These are phyloP conservation scores for Venturia oleaginea DNA, from an alignment of 2,329 filamentous ascomycete species.

Conservation along the genomic window DNA sequence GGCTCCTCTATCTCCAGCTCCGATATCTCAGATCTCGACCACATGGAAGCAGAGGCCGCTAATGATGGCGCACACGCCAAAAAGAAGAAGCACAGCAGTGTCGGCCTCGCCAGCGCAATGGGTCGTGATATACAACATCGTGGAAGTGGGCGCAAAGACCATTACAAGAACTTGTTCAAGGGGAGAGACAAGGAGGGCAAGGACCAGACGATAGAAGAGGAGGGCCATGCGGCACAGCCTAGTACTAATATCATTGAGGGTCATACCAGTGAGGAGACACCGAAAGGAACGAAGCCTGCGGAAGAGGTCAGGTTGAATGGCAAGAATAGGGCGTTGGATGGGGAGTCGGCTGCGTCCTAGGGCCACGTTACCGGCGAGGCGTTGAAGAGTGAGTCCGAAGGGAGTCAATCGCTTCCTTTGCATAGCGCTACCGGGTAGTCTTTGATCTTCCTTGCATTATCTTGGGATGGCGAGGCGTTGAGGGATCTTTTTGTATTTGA, in stretches of 20 bases:
- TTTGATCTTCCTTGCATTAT: neutral
- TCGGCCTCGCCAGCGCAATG: neutral
- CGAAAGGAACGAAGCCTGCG: neutral
- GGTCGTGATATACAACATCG: neutral
- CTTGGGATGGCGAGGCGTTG: neutral
- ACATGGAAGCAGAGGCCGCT: slow-evolving; percentile 14
- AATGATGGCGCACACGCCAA: neutral
- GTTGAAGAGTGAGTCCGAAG: neutral
- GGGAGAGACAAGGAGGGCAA: neutral
- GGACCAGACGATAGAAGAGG: neutral
- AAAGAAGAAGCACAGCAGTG: neutral
- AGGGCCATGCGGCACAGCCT: neutral
- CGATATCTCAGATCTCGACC: slow-evolving; percentile 50
- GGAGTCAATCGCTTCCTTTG: slow-evolving; percentile 2
- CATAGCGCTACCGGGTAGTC: neutral
- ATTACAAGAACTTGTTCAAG: slow-evolving; percentile 4
- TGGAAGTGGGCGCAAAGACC: neutral
- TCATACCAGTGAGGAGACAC: neutral
- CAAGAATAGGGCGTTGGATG: neutral
- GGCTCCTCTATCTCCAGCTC: slow-evolving; percentile 42
- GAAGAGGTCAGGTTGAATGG: neutral
- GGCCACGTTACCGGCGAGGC: neutral
- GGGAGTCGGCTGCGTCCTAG: neutral
- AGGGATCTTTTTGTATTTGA: neutral
- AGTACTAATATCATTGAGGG: neutral